Conservation (phyloP, 306 rosid genomes). For the Cicer judaicum region DNA sequence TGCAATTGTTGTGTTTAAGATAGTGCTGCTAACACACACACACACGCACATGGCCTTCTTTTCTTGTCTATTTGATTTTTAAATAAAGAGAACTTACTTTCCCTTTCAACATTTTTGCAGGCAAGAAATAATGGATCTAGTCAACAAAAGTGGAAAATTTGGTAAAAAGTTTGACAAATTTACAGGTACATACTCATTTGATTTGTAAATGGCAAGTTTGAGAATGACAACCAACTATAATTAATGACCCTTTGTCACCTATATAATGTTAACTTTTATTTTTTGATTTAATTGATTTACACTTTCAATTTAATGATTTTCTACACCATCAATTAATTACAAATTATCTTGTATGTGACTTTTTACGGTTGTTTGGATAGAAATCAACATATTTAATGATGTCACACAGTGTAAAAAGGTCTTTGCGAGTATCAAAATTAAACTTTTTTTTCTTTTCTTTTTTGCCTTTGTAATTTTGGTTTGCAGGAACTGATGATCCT, state of each 20-base stretch:
- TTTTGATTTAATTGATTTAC: too few relatives aligned
- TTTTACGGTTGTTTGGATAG: too few relatives aligned
- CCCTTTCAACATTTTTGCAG: constrained; percentile 56
- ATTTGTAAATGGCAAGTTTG: background rate
- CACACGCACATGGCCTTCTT: background rate
- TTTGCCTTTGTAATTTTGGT: background rate
- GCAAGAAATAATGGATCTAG: constrained; percentile 94
- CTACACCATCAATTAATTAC: too few relatives aligned
- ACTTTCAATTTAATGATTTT: too few relatives aligned
- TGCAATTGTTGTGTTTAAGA: too few relatives aligned
- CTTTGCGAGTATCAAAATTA: too few relatives aligned
- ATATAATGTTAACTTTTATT: background rate
- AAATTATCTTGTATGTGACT: too few relatives aligned
- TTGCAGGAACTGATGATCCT: constrained; percentile 77
- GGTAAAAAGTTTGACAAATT: constrained; percentile 72
- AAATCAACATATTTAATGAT: too few relatives aligned
- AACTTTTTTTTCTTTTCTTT: too few relatives aligned
- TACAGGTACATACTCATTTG: constrained; percentile 58
- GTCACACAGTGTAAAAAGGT: too few relatives aligned
- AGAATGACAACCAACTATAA: constrained; percentile 1
- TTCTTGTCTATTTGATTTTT: background rate
- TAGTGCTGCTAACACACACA: background rate
- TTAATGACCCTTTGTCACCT: background rate
- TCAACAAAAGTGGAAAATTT: constrained; percentile 80
- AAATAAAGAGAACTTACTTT: constrained; percentile 23